Base-by-base conservation (phyloP, 768 basidiomycete genomes). In the Boletales sp. region DNA sequence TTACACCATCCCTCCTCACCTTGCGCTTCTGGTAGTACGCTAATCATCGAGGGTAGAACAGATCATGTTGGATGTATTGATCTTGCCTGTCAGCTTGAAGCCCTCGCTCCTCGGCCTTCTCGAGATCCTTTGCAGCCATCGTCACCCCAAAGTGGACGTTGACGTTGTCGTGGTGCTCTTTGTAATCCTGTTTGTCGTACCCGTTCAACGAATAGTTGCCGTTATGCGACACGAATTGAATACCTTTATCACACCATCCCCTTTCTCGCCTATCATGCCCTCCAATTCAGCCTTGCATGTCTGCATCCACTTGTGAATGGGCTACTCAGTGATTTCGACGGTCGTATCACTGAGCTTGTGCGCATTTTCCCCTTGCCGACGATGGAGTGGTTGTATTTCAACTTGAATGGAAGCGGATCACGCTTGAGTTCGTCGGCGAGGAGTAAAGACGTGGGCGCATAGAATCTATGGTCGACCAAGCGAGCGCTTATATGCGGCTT, bases 51-150 rank as follows among this genome's bases (percentile, higher is more conserved):
- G 81, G 70, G 98, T 95, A 68, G 98, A 99, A 70, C 92, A 94
- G 15, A 98, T 96, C 96, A 99, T 98, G 73, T 99, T 99, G 65
- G 82, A 80, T 13, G 93, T 96, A 67, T 78, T 87, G 67, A 99
- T 71, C 67, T 94, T 90, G 41, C 78, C 70, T 13, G 83, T 83
- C 54, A 97, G 73, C 70, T 93, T 95, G 84, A 31, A 99, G 72
- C 4, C 95, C 95, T 64, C 96, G 91, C 53, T 81, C 78, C 64
- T 95, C 92, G 3, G 93, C 93, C 67, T 89, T 89, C 57, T 88
- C 80, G 56, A 96, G 79, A 52, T 86, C 86, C 55, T 86, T 87
- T 41, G 85, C 80, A 3, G 73, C 72, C 86, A 98, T 87, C 21
- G 79, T 83, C 28, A 99, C 66, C 28, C 87, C 73, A 62, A 97